Base-by-base conservation (phyloP, 352 stramenopile genomes). In the Saprolegnia parasitica region DNA sequence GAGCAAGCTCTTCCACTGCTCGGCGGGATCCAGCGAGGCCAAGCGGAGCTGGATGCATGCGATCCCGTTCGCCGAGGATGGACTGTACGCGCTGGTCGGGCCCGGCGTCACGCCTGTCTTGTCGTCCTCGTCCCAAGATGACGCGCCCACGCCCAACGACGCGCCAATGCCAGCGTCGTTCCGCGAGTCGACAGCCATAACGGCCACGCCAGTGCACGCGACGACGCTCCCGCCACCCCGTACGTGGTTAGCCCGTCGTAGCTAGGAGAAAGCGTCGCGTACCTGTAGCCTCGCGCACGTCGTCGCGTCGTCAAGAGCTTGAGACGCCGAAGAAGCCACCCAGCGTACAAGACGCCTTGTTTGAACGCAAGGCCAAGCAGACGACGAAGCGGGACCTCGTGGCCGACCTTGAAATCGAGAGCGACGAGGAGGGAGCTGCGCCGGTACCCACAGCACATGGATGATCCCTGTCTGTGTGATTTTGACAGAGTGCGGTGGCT, bases 1-100 rank as follows among this genome's bases (percentile, higher is more conserved):
- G 26, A 79, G 80, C 54, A 91, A 89, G 71, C 72, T 90, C 18
- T 89, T 90, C 63, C 80, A 90, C 55, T 94, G 86, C 66, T 77
- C 87, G 0, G 86, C 84, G 52, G 77, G 82, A 0, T 77, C 58
- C 6, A 72, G 49, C 2, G 71, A 70, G 16, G 84, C 87, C 18
- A 88, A 91, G 75, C 56, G 68, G 55, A 75, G 79, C 63, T 94
- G 86, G 86, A 72, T 90, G 32, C 77, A 86, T 46, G 75, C 90
- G 35, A 85, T 91, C 75, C 65, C 63, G 37, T 72, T 67, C 32
- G 60, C 58, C 45, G 56, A 72, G 35, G 52, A 58, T 55, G 62
- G 60, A n/a, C 49, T 71, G 10, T 49, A 81, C 72, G 23, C 57
- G 74, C 32, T 73, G 73, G 40, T 76, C 70, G 21, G 37, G 55